Evolutionary conservation across 257 asterid genomes (phyloP).

Genomic region (Lantana camara): DNA sequence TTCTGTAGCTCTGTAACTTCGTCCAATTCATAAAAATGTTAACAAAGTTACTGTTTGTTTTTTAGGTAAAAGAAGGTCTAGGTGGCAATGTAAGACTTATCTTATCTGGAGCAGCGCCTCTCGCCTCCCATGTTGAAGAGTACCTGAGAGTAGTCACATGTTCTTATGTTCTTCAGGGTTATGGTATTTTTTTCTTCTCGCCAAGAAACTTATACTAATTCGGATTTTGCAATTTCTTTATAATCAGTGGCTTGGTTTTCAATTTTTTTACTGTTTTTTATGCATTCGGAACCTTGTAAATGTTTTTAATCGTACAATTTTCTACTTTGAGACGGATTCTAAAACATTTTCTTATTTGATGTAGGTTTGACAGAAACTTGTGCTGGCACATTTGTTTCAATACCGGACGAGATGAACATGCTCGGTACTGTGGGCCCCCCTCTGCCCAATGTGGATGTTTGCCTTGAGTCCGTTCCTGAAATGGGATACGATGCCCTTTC

Average conservation of each 20-base stretch:
- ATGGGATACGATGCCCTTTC: conserved; percentile 75
- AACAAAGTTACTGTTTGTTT: conserved; percentile 1
- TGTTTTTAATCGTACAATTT: not conserved
- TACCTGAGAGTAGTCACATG: conserved; percentile 69
- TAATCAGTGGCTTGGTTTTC: not conserved
- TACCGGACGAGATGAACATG: conserved; percentile 60
- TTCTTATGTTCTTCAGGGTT: conserved; percentile 73
- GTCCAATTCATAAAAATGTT: conserved; percentile 1
- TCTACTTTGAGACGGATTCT: not conserved
- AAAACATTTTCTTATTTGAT: conserved; percentile 16
- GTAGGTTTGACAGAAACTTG: conserved; percentile 77
- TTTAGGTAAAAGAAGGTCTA: conserved; percentile 67
- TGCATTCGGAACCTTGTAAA: not conserved
- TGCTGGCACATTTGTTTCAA: conserved; percentile 71
- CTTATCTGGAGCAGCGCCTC: conserved; percentile 90
- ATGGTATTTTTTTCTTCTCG: conserved; percentile 44
- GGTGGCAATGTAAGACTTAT: conserved; percentile 73
- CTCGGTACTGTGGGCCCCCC: conserved; percentile 84
- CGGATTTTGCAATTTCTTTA: not conserved
- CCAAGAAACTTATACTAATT: not conserved
- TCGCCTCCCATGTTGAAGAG: conserved; percentile 72
- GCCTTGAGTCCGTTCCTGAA: conserved; percentile 83
- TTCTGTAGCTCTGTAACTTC: conserved; percentile 1
- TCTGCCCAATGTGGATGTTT: conserved; percentile 64
- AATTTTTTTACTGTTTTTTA: not conserved